These are phyloP conservation scores for Clavaria fumosa DNA, from an alignment of 768 basidiomycete species.

Conservation along the genomic window DNA sequence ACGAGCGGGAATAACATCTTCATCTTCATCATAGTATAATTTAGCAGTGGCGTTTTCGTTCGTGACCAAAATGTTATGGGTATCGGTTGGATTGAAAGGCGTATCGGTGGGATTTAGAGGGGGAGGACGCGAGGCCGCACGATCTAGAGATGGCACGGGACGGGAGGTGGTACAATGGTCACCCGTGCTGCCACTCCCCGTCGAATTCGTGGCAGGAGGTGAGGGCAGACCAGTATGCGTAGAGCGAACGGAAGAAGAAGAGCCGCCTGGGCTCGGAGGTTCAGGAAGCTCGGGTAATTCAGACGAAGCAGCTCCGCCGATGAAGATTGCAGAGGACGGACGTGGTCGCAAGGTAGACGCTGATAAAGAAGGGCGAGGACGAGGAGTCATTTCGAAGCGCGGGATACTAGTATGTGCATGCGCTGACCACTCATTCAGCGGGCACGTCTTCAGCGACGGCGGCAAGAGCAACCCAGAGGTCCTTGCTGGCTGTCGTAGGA, in stretches of 20 bases:
- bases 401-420: too few species aligned
- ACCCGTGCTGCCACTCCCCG: conserved; percentile 64
- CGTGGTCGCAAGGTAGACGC: conserved; percentile 31
- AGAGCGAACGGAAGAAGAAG: conserved; percentile 39
- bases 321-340: conserved; percentile 47
- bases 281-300: conserved; percentile 58
- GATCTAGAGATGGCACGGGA: too few species aligned
- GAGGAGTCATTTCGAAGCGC: too few species aligned
- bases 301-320: conserved; percentile 31
- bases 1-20: too few species aligned
- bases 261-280: conserved; percentile 45
- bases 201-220: conserved; percentile 76
- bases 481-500: too few species aligned
- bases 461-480: too few species aligned
- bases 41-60: conserved; percentile 33
- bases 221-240: conserved; percentile 69
- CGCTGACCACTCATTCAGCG: too few species aligned
- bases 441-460: too few species aligned
- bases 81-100: too few species aligned
- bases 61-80: too few species aligned
- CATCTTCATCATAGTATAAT: conserved; percentile 40
- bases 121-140: conserved; percentile 17
- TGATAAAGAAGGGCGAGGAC: conserved; percentile 24
- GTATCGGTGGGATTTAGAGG: conserved; percentile 6
- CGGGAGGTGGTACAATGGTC: conserved; percentile 29